Evolutionary conservation across 257 asterid species (phyloP).

Genomic region (Cinchona pubescens): DNA sequence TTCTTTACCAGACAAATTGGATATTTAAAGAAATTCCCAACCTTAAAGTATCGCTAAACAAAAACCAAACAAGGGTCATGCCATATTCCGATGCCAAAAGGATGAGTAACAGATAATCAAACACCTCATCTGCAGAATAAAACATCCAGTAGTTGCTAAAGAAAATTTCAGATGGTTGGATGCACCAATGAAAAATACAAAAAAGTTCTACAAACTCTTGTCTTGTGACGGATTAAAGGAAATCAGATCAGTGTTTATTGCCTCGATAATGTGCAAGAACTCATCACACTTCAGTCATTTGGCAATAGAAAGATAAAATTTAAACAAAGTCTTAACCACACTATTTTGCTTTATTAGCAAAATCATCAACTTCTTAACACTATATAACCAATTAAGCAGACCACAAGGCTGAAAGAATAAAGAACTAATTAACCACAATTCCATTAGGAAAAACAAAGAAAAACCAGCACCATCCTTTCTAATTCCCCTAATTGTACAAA

Average conservation of each 20-base stretch:
- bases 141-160: not conserved
- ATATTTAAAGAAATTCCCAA: not conserved
- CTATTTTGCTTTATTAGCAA: not conserved
- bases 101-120: not conserved
- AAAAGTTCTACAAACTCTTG: not conserved
- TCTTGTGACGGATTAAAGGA: too few relatives aligned
- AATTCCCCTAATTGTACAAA: not conserved
- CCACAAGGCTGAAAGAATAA: not conserved
- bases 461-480: not conserved
- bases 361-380: not conserved
- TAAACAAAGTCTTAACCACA: not conserved
- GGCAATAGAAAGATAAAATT: not conserved
- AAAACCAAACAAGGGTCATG: not conserved
- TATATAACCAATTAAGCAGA: not conserved
- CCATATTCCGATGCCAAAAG: not conserved
- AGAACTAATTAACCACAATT: not conserved
- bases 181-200: not conserved
- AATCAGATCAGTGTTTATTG: too few relatives aligned
- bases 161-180: not conserved
- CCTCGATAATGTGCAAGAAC: not conserved
- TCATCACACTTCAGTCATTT: not conserved
- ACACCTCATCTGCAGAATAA: not conserved
- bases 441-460: not conserved
- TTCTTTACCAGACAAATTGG: not conserved
- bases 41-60: not conserved